Conservation (phyloP, 2,329 filamentous ascomycete species). For the Penicillium psychrosexuale region DNA sequence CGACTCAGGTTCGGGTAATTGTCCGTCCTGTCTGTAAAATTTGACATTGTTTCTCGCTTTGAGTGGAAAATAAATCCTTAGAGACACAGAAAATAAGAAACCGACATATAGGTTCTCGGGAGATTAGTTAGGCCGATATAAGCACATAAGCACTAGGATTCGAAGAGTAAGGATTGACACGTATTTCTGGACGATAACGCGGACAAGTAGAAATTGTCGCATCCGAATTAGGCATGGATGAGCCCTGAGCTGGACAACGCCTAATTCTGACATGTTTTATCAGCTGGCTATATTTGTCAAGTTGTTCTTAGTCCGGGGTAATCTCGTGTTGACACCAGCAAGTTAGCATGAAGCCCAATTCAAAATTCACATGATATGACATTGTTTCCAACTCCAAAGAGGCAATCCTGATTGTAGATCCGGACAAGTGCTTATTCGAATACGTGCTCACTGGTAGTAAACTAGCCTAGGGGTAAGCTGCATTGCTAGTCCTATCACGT, state of each 20-base stretch:
- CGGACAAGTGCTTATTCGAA: neutral
- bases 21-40: neutral
- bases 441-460: neutral
- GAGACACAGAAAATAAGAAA: neutral
- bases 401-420: neutral
- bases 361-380: too few species aligned
- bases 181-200: neutral
- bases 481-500: too few species aligned
- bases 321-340: neutral
- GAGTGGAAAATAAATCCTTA: neutral
- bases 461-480: too few species aligned
- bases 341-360: neutral
- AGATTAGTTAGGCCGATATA: neutral
- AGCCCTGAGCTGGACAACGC: neutral
- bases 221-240: neutral
- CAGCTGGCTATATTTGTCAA: neutral
- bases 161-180: neutral
- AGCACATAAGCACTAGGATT: neutral
- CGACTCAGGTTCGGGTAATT: slow-evolving; percentile 9
- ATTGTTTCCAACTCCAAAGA: neutral
- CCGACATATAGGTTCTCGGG: neutral
- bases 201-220: neutral
- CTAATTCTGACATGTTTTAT: neutral
- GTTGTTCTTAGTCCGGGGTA: neutral
- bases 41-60: slow-evolving; percentile 2